Percentiles rank a stretch among this genome's conserved stretches.
phyloP scores from a whole-genome alignment of 1,284 basidiomycete species.

The Ustilago nuda region DNA sequence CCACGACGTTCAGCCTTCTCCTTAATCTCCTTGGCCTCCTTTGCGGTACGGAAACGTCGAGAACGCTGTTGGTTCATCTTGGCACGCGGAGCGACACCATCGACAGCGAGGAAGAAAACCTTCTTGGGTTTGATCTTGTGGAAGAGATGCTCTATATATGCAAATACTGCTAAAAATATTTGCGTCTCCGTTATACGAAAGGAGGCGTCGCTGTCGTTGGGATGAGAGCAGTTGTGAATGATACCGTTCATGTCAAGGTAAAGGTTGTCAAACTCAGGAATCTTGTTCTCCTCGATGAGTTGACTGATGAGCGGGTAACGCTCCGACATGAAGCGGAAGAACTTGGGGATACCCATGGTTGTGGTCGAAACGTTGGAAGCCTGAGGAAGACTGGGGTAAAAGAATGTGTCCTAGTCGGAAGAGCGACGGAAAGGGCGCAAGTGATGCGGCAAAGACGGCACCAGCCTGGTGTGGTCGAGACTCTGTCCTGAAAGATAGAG shows the following conservation, averaged over 20 bases:
- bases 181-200: slow-evolving; percentile 92
- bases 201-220: slow-evolving; percentile 92
- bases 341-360: slow-evolving; percentile 70
- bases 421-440: not conserved
- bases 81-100: slow-evolving; percentile 96
- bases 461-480: not conserved
- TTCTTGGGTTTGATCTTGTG: slow-evolving; percentile 97
- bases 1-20: slow-evolving; percentile 89
- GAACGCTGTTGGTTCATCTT: slow-evolving; percentile 97
- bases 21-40: slow-evolving; percentile 86
- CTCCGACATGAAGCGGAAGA: slow-evolving; percentile 78
- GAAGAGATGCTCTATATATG: slow-evolving; percentile 97
- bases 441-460: not conserved
- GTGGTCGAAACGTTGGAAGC: slow-evolving; percentile 14
- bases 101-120: slow-evolving; percentile 89
- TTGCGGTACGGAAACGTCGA: slow-evolving; percentile 91
- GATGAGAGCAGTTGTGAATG: slow-evolving; percentile 83
- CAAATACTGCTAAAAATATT: slow-evolving; percentile 95
- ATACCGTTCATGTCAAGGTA: slow-evolving; percentile 99
- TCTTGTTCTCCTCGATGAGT: slow-evolving; percentile 94
- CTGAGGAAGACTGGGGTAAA: not conserved
- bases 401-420: slow-evolving; percentile 1
- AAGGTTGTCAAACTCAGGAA: slow-evolving; percentile 87
- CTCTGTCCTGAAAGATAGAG: not conserved
- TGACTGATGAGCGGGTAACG: slow-evolving; percentile 98